Conservation (phyloP, 2,329 filamentous ascomycete genomes). For the Colletotrichum liaoningense region DNA sequence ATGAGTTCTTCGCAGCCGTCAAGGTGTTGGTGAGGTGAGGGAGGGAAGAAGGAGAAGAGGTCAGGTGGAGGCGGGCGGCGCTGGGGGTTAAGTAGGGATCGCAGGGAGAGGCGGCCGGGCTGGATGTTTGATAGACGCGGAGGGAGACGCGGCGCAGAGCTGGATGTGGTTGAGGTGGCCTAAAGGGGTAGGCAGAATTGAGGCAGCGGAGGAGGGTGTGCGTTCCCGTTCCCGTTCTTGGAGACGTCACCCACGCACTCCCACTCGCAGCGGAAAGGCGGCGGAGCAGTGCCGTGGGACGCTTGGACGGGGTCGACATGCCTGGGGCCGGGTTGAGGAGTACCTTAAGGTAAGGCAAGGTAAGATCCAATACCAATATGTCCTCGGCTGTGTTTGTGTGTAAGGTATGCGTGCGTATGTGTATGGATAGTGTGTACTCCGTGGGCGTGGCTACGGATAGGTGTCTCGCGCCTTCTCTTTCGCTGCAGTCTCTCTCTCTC, state of each 20-base stretch:
- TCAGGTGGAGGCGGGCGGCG: constrained; percentile 23
- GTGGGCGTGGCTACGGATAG: too few relatives aligned
- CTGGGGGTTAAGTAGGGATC: constrained; percentile 34
- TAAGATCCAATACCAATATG: neutral
- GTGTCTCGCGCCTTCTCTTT: neutral
- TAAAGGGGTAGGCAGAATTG: constrained; percentile 36
- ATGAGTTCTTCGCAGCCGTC: constrained; percentile 35
- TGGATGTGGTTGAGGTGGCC: constrained; percentile 45
- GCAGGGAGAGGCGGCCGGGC: constrained; percentile 22
- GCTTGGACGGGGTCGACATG: constrained; percentile 46
- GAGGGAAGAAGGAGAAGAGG: constrained; percentile 9
- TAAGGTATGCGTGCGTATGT: too few relatives aligned
- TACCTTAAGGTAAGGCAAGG: too few relatives aligned
- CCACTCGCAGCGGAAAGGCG: constrained; percentile 29
- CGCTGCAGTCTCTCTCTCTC: neutral
- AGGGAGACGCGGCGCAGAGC: constrained; percentile 24
- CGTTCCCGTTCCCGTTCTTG: constrained; percentile 33
- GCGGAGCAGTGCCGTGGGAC: constrained; percentile 42
- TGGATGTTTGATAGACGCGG: constrained; percentile 33
- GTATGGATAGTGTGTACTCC: too few relatives aligned
- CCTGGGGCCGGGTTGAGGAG: neutral
- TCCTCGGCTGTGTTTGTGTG: neutral
- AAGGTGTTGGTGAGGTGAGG: constrained; percentile 17
- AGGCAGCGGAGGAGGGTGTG: constrained; percentile 41
- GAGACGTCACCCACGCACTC: constrained; percentile 35